Evolutionary conservation across 768 basidiomycete species (phyloP).

Genomic region (Fomitopsis serialis): DNA sequence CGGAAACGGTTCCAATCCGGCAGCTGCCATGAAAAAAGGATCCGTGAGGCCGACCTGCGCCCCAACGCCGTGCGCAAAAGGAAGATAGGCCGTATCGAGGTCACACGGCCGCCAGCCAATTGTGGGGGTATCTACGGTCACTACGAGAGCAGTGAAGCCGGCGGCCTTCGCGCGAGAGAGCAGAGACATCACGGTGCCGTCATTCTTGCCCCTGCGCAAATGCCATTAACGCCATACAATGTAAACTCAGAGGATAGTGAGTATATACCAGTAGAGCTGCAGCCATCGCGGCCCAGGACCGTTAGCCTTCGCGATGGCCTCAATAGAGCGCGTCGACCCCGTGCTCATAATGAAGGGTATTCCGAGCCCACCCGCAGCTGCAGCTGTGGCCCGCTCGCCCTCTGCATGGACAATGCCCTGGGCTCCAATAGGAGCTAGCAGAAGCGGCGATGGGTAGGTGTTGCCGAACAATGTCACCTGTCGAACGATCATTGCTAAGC

Average conservation of each 20-base stretch:
- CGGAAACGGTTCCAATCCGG: constrained; percentile 38
- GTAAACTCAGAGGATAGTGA: too few relatives aligned
- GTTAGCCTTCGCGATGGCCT: constrained; percentile 71
- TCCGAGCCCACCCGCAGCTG: constrained; percentile 54
- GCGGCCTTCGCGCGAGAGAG: constrained; percentile 59
- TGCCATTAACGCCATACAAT: background rate
- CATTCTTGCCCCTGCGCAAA: background rate
- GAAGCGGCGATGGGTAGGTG: constrained; percentile 52
- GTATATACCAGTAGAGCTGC: constrained; percentile 67
- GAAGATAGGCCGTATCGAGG: constrained; percentile 56
- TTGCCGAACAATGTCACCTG: constrained; percentile 71
- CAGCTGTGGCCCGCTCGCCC: constrained; percentile 66
- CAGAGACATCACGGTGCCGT: constrained; percentile 59
- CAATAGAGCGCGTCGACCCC: constrained; percentile 65
- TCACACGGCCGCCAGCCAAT: constrained; percentile 79
- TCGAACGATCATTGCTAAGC: background rate
- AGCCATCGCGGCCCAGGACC: constrained; percentile 69
- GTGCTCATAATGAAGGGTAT: constrained; percentile 75
- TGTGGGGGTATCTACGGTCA: constrained; percentile 70
- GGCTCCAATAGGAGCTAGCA: constrained; percentile 74
- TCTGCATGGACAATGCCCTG: constrained; percentile 69
- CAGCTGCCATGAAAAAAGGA: constrained; percentile 69
- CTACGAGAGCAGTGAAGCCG: constrained; percentile 64
- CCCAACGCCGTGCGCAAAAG: constrained; percentile 62
- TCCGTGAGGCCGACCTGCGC: constrained; percentile 65